Conservation (phyloP, 2,329 filamentous ascomycete species). For the Lasiodiplodia sp. region DNA sequence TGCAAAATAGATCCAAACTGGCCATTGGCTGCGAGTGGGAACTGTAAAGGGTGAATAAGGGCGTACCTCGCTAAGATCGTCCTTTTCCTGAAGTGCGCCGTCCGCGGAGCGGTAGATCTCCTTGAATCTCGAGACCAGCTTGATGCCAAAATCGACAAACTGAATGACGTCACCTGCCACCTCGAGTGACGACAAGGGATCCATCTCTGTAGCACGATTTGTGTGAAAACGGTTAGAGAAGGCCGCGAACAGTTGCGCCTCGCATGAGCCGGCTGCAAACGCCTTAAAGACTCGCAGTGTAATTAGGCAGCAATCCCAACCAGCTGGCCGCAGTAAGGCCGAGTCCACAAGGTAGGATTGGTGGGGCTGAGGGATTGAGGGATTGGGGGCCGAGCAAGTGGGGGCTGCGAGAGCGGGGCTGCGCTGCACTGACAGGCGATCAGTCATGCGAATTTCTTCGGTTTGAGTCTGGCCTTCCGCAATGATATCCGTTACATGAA, state of each 20-base stretch:
- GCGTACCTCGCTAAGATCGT: neutral
- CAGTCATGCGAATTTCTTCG: too few species aligned
- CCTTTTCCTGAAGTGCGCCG: neutral
- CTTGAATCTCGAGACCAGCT: neutral
- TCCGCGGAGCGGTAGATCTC: neutral
- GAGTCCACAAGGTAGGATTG: neutral
- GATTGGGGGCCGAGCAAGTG: neutral
- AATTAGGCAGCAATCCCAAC: neutral
- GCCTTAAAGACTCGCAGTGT: neutral
- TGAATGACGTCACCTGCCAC: neutral
- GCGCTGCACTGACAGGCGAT: too few species aligned
- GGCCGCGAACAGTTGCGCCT: neutral
- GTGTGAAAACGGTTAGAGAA: neutral
- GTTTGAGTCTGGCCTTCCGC: too few species aligned
- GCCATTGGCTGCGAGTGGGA: too few species aligned
- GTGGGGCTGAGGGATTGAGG: neutral
- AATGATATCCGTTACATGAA: too few species aligned
- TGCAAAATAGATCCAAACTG: too few species aligned
- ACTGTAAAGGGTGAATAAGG: neutral
- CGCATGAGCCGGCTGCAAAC: neutral
- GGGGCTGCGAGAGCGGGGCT: neutral
- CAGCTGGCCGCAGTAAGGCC: neutral
- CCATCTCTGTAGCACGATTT: neutral
- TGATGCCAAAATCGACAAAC: neutral
- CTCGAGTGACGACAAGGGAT: neutral